phyloP scores from a whole-genome alignment of 2,329 filamentous ascomycete species.

The Thyridium curvatum region DNA sequence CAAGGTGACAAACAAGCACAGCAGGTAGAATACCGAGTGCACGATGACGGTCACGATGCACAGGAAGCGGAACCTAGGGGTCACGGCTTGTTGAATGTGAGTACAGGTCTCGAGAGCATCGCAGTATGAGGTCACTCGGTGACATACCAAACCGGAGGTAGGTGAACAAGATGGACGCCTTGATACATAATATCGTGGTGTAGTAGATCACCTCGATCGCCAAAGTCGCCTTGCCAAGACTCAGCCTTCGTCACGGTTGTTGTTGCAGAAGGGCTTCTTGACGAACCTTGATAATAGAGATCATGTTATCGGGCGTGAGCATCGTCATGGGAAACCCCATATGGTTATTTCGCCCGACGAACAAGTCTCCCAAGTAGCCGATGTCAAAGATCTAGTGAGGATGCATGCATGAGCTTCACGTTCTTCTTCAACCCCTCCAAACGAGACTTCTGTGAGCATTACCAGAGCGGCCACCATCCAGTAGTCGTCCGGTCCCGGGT shows the following conservation, averaged over 20 bases:
- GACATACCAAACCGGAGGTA: conserved; percentile 36
- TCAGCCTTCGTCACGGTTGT: neutral
- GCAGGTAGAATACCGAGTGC: conserved; percentile 30
- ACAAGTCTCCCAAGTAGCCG: conserved; percentile 13
- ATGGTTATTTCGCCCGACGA: conserved; percentile 7
- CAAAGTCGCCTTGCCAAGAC: conserved; percentile 17
- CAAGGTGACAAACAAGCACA: conserved; percentile 29
- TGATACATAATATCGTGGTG: conserved; percentile 28
- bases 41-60: conserved; percentile 28
- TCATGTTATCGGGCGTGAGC: conserved; percentile 11
- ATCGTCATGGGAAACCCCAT: conserved; percentile 10
- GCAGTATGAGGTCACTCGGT: neutral
- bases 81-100: conserved; percentile 9
- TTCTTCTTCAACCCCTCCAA: too few species aligned
- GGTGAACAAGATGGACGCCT: conserved; percentile 37
- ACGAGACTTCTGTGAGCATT: too few species aligned
- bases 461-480: conserved; percentile 11
- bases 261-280: neutral
- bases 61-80: conserved; percentile 17
- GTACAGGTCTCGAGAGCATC: neutral
- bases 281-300: conserved; percentile 6
- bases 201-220: conserved; percentile 35
- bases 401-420: neutral
- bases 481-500: conserved; percentile 14
- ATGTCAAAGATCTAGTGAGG: conserved; percentile 8